A percentile compares a stretch with the other conserved stretches of the same genome.
These are phyloP conservation scores for Psilocybe cubensis DNA, from an alignment of 768 basidiomycete genomes.

Conservation along the genomic window DNA sequence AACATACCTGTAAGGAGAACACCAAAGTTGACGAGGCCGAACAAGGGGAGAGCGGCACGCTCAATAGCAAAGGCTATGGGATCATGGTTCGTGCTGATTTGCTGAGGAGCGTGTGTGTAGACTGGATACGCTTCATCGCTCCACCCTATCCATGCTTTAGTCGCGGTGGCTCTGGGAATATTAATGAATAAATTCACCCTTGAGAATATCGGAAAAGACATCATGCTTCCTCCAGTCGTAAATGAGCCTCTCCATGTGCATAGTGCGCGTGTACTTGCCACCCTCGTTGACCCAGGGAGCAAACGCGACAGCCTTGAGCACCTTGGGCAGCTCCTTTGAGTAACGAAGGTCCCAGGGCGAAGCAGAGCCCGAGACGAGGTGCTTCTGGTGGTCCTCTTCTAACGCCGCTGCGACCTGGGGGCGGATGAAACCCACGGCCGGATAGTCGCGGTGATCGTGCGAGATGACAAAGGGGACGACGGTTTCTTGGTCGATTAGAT, in stretches of 20 bases:
- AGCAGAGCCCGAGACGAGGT: constrained; percentile 27
- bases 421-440: constrained; percentile 29
- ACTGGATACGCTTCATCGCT: constrained; percentile 38
- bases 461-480: constrained; percentile 33
- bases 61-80: constrained; percentile 45
- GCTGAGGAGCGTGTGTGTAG: constrained; percentile 27
- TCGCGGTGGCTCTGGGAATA: not conserved
- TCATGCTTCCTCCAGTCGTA: constrained; percentile 31
- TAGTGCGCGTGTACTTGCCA: constrained; percentile 32
- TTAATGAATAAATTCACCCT: constrained; percentile 22
- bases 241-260: constrained; percentile 34
- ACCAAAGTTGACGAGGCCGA: constrained; percentile 47
- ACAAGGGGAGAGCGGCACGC: constrained; percentile 47
- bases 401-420: constrained; percentile 31
- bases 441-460: constrained; percentile 20
- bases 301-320: constrained; percentile 29
- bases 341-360: constrained; percentile 33
- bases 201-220: constrained; percentile 30
- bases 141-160: constrained; percentile 25
- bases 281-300: constrained; percentile 39
- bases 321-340: constrained; percentile 17
- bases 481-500: constrained; percentile 22
- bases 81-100: constrained; percentile 14
- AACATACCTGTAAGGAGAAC: constrained; percentile 41
- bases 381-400: constrained; percentile 32